Percentiles rank a stretch among this genome's conserved stretches.
phyloP scores from a whole-genome alignment of 371 early-diverging fungal genomes.

The Dichotomocladium elegans region DNA sequence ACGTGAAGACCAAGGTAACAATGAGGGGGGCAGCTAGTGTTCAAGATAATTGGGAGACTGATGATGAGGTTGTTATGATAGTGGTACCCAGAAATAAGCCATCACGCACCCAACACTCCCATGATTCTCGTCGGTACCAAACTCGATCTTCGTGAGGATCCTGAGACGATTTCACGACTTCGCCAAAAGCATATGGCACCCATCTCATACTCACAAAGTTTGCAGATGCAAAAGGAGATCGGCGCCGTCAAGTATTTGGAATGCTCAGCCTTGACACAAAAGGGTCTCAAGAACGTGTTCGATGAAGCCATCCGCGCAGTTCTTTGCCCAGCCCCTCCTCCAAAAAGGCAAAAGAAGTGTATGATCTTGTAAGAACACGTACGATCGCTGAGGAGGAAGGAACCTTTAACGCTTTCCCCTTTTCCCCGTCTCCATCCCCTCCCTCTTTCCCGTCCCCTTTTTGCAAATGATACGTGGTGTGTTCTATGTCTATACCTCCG shows the following conservation, averaged over 20 bases:
- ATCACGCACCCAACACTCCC: constrained; percentile 59
- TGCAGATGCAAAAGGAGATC: constrained; percentile 74
- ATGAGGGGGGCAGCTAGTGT: background rate
- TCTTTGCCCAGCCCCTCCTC: constrained; percentile 40
- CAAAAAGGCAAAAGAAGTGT: constrained; percentile 1
- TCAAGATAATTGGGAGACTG: background rate
- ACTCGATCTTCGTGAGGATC: constrained; percentile 62
- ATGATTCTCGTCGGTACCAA: constrained; percentile 73
- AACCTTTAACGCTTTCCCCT: background rate
- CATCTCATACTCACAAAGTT: constrained; percentile 67
- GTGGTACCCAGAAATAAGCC: constrained; percentile 11
- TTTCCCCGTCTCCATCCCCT: background rate
- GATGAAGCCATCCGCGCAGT: constrained; percentile 97
- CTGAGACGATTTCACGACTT: constrained; percentile 54
- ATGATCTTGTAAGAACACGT: background rate
- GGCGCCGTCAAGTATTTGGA: constrained; percentile 81
- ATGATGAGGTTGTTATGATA: background rate
- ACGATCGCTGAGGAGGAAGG: background rate
- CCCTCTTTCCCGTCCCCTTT: background rate
- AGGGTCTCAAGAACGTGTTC: constrained; percentile 95
- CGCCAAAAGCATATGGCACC: constrained; percentile 70
- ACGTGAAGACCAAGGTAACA: constrained; percentile 78
- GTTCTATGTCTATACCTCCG: background rate
- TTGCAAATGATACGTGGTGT: background rate
- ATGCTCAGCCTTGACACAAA: constrained; percentile 84